Conservation (phyloP, 306 rosid species). For the Rubus idaeus region DNA sequence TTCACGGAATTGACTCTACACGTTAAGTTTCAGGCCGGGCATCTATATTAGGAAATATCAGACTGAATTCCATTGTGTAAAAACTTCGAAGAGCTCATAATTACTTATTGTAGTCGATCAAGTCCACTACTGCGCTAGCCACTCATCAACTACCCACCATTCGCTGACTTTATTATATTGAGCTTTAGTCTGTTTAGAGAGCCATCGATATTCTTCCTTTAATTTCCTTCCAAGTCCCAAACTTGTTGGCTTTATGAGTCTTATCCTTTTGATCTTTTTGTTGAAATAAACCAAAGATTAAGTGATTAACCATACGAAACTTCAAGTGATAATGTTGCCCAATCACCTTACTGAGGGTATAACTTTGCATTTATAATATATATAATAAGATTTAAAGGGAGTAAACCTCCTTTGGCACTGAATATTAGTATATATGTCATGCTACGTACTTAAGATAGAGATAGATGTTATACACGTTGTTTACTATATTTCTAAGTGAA, state of each 20-base stretch:
- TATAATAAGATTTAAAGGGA: background rate
- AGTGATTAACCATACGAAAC: constrained; percentile 14
- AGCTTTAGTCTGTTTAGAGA: background rate
- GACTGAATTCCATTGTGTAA: background rate
- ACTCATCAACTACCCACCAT: constrained; percentile 3
- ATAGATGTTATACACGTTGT: too few relatives aligned
- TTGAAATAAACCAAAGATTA: background rate
- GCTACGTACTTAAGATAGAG: background rate
- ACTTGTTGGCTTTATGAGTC: background rate
- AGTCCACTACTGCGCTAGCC: constrained; percentile 4
- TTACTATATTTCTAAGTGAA: background rate
- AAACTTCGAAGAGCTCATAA: background rate
- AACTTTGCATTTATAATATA: background rate
- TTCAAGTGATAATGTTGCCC: constrained; percentile 5
- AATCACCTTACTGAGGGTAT: background rate
- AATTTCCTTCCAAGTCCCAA: background rate
- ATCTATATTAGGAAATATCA: background rate
- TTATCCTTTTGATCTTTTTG: background rate
- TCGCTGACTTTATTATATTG: background rate
- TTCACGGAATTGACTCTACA: background rate
- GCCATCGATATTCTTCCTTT: background rate
- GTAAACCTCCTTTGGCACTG: background rate
- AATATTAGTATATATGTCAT: background rate
- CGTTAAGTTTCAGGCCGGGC: background rate
- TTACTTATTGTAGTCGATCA: background rate